phyloP scores from a whole-genome alignment of 306 rosid genomes.

The Rosa chinensis region DNA sequence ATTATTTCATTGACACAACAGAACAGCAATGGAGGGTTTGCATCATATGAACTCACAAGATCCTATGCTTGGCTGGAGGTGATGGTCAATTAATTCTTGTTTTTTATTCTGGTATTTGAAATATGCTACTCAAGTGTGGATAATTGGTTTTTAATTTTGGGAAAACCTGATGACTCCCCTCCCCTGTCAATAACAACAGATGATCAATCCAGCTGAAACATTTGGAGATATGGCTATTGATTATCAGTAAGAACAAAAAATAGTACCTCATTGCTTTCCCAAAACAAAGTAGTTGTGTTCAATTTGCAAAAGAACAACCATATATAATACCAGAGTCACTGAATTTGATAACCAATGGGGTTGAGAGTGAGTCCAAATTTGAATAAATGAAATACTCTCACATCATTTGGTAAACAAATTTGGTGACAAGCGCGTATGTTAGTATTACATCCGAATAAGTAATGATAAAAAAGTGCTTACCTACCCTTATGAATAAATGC shows the following conservation, averaged over 20 bases:
- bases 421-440: background rate
- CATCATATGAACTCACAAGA: conserved; percentile 85
- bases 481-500: background rate
- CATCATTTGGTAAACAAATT: background rate
- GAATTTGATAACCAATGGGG: background rate
- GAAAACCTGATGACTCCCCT: background rate
- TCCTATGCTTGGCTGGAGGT: conserved; percentile 77
- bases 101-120: background rate
- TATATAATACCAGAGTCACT: background rate
- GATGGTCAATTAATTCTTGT: background rate
- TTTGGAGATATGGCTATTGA: conserved; percentile 70
- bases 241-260: conserved; percentile 51
- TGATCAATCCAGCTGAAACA: conserved; percentile 57
- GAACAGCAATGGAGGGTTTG: conserved; percentile 75
- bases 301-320: background rate
- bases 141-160: background rate
- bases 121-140: background rate
- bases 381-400: background rate
- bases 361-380: background rate
- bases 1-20: conserved; percentile 21
- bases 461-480: background rate
- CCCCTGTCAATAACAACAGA: conserved; percentile 36
- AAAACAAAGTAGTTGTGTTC: background rate
- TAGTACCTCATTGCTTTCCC: background rate
- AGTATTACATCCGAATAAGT: background rate